phyloP scores from a whole-genome alignment of 306 rosid species.

The Rosa rugosa region DNA sequence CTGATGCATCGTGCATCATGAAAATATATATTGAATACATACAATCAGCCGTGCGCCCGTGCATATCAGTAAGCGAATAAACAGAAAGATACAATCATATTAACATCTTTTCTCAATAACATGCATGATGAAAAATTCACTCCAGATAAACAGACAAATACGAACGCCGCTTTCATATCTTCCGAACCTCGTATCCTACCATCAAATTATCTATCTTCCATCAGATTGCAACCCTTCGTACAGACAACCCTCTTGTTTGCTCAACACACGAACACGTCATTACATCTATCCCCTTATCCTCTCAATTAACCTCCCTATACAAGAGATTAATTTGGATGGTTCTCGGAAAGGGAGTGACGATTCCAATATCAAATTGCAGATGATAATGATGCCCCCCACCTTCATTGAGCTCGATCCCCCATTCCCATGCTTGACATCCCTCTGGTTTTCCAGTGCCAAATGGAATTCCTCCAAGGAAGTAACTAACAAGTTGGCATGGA shows the following conservation, averaged over 20 bases:
- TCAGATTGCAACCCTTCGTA: neutral
- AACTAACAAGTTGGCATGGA: neutral
- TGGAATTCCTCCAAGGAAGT: neutral
- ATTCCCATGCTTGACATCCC: neutral
- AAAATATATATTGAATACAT: too few species aligned
- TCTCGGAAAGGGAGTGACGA: neutral
- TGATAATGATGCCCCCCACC: neutral
- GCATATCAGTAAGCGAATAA: neutral
- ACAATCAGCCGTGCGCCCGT: too few species aligned
- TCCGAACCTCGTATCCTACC: neutral
- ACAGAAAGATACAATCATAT: too few species aligned
- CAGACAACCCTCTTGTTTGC: neutral
- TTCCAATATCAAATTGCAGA: neutral
- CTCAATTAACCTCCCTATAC: neutral
- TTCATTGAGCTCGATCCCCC: neutral
- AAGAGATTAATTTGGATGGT: neutral
- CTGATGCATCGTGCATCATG: too few species aligned
- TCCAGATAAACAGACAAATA: neutral
- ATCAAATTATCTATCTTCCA: neutral
- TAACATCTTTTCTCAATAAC: neutral
- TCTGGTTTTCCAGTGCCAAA: neutral
- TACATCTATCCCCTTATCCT: neutral
- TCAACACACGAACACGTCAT: neutral
- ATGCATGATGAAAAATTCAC: neutral
- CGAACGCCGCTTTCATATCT: neutral